Evolutionary conservation across 225 moss, liverwort and hornwort species (phyloP).

Genomic region (Pseudisothecium myosuroides): DNA sequence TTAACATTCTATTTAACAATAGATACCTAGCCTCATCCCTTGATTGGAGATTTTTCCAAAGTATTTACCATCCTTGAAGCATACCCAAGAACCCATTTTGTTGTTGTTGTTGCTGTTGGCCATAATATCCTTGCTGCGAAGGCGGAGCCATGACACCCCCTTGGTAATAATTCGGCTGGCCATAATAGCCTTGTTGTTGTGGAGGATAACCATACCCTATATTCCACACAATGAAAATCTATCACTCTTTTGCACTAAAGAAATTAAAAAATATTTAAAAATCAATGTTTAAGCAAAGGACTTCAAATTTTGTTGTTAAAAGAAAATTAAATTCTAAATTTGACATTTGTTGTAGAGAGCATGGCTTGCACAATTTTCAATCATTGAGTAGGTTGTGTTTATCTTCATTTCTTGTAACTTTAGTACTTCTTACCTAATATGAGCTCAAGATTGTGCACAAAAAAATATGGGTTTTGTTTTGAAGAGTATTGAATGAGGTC

Average conservation of each 20-base stretch:
- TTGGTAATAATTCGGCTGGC: not conserved
- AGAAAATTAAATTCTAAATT: not conserved
- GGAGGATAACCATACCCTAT: not conserved
- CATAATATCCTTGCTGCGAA: not conserved
- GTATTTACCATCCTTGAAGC: slow-evolving; percentile 31
- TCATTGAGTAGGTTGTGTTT: too few species aligned
- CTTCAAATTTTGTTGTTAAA: not conserved
- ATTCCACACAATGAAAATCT: not conserved
- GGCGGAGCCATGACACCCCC: slow-evolving; percentile 7
- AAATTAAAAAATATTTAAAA: not conserved
- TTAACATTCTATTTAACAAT: not conserved
- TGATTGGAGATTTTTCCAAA: too few species aligned
- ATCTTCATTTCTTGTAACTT: not conserved
- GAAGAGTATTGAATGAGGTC: accelerated
- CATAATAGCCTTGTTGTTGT: slow-evolving; percentile 13
- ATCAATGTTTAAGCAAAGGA: too few species aligned
- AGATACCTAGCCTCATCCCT: not conserved
- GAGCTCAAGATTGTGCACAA: not conserved
- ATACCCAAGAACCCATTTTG: not conserved
- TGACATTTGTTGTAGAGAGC: not conserved
- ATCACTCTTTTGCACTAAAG: too few species aligned
- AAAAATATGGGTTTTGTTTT: not conserved
- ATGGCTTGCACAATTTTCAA: not conserved
- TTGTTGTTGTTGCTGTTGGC: not conserved
- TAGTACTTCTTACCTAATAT: not conserved